Evolutionary conservation across 2,329 filamentous ascomycete species (phyloP).

Genomic region (Plectosphaerella sp.): DNA sequence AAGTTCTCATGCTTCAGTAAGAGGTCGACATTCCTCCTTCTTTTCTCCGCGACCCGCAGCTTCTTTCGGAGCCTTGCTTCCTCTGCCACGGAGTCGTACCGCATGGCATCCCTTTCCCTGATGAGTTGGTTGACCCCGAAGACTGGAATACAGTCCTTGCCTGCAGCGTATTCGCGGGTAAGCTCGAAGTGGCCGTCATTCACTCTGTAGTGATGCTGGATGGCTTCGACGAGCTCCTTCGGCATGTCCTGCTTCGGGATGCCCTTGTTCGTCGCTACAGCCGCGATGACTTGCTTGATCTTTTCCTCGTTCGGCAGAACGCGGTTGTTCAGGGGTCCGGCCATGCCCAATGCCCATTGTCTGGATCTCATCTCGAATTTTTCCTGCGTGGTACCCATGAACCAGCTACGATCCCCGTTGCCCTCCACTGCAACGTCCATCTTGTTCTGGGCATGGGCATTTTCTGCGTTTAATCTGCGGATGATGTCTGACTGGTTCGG

Average conservation of each 20-base stretch:
- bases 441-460: too few relatives aligned
- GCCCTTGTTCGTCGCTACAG: too few relatives aligned
- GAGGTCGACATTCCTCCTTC: too few relatives aligned
- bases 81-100: constrained; percentile 8
- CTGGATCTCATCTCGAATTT: too few relatives aligned
- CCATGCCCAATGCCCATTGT: neutral
- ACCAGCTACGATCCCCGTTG: too few relatives aligned
- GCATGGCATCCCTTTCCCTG: constrained; percentile 4
- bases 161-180: constrained; percentile 8
- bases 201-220: constrained; percentile 8
- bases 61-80: constrained; percentile 7
- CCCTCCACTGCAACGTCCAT: too few relatives aligned
- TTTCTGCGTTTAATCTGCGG: too few relatives aligned
- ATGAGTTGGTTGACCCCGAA: constrained; percentile 8
- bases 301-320: neutral
- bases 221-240: neutral
- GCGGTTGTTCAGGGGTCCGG: neutral
- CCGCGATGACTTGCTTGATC: too few relatives aligned
- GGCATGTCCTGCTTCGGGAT: neutral
- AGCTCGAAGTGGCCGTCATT: constrained; percentile 11
- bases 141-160: constrained; percentile 7
- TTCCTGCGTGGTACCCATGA: too few relatives aligned
- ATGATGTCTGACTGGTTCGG: too few relatives aligned
- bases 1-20: too few relatives aligned
- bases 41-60: neutral